A percentile compares a stretch with the other conserved stretches of the same genome.
Evolutionary conservation across 495 filamentous ascomycete species (phyloP).

Genomic region (Neurospora hispaniola): DNA sequence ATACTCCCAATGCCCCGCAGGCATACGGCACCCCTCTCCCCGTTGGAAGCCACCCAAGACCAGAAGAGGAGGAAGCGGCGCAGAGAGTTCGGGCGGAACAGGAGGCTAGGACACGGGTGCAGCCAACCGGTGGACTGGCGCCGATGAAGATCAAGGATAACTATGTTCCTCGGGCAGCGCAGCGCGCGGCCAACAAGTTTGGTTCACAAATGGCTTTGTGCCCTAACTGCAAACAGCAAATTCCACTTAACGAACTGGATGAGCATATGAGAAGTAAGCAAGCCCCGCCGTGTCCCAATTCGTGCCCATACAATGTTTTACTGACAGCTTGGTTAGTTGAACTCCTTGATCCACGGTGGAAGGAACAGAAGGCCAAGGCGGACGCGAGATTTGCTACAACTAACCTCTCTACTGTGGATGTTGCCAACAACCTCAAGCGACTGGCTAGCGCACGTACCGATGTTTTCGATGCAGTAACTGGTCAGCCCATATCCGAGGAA

Average conservation of each 20-base stretch:
- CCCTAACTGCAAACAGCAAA: conserved; percentile 87
- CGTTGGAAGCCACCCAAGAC: conserved; percentile 17
- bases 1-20: conserved; percentile 25
- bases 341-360: conserved; percentile 90
- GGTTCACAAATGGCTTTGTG: conserved; percentile 64
- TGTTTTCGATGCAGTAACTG: conserved; percentile 72
- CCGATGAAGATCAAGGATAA: conserved; percentile 90
- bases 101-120: conserved; percentile 42
- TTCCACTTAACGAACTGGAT: conserved; percentile 76
- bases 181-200: conserved; percentile 51
- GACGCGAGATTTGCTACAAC: conserved; percentile 77
- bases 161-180: conserved; percentile 77
- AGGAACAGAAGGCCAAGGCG: conserved; percentile 83
- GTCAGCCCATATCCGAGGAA: conserved; percentile 57
- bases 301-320: conserved; percentile 1
- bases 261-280: conserved; percentile 80
- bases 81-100: conserved; percentile 65
- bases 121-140: conserved; percentile 37
- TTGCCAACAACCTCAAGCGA: conserved; percentile 92
- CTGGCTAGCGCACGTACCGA: conserved; percentile 85
- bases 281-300: not conserved
- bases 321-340: conserved; percentile 36
- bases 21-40: conserved; percentile 21
- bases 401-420: conserved; percentile 76
- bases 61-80: conserved; percentile 54